Conservation (phyloP, 768 basidiomycete species). For the Trametes coccinea region DNA sequence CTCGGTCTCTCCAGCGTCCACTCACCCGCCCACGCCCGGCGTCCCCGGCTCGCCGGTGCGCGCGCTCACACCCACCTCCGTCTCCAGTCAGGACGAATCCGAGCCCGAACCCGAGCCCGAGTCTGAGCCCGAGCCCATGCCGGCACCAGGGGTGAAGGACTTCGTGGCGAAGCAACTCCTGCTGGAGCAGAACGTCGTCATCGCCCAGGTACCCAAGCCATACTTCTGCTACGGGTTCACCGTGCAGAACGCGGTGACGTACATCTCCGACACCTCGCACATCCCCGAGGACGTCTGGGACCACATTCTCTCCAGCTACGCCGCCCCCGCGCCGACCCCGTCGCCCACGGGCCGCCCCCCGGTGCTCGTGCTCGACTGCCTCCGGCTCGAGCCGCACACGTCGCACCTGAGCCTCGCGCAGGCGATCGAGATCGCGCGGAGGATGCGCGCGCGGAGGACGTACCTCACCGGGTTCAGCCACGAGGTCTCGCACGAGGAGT, state of each 20-base stretch:
- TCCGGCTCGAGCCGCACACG: conserved; percentile 63
- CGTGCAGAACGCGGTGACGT: conserved; percentile 64
- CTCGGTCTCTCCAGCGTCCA: conserved; percentile 34
- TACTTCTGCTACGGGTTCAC: conserved; percentile 72
- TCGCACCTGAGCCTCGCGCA: conserved; percentile 80
- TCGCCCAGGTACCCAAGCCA: conserved; percentile 43
- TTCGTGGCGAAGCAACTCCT: not conserved
- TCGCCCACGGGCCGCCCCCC: conserved; percentile 37
- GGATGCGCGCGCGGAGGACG: conserved; percentile 58
- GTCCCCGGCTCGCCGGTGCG: conserved; percentile 24
- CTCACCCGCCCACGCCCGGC: conserved; percentile 28
- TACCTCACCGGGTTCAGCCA: conserved; percentile 80
- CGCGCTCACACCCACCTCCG: conserved; percentile 3
- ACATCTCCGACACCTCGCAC: conserved; percentile 81
- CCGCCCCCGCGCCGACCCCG: conserved; percentile 26
- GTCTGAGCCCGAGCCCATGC: not conserved
- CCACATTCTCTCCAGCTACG: conserved; percentile 36
- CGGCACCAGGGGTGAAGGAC: not conserved
- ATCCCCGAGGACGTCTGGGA: conserved; percentile 76
- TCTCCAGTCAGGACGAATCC: not conserved
- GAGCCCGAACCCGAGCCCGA: conserved; percentile 3
- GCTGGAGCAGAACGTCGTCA: not conserved
- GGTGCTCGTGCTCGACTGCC: conserved; percentile 75
- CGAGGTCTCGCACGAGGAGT: conserved; percentile 78
- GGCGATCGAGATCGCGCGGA: conserved; percentile 55